Evolutionary conservation across 768 basidiomycete species (phyloP).

Genomic region (Coprinellus aureogranulatus): DNA sequence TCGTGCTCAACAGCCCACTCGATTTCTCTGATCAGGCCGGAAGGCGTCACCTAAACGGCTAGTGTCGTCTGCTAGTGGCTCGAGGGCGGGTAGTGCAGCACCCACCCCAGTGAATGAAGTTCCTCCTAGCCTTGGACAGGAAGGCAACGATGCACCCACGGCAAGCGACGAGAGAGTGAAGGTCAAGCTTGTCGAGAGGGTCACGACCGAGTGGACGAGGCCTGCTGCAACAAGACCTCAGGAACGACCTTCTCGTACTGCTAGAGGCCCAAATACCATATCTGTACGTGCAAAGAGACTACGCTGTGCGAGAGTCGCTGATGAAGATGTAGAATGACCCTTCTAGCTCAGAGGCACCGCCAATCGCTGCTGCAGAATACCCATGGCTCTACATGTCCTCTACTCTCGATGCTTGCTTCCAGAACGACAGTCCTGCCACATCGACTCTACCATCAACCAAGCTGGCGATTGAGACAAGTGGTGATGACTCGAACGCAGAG

Average conservation of each 20-base stretch:
- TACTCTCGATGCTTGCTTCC: slow-evolving; percentile 51
- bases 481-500: slow-evolving; percentile 18
- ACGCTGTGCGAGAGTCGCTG: no score
- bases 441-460: neutral
- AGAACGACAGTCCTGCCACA: slow-evolving; percentile 32
- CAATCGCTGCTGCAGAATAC: slow-evolving; percentile 51
- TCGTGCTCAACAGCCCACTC: slow-evolving; percentile 13
- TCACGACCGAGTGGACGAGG: no score
- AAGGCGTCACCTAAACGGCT: slow-evolving; percentile 22
- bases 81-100: neutral
- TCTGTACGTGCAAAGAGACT: no score
- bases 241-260: neutral
- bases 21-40: slow-evolving; percentile 16
- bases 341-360: slow-evolving; percentile 35
- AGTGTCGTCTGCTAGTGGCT: slow-evolving; percentile 1
- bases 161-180: no score
- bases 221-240: neutral
- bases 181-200: no score
- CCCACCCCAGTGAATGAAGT: no score
- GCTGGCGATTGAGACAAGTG: neutral
- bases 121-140: no score
- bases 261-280: no score
- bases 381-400: slow-evolving; percentile 63
- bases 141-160: neutral
- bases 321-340: no score